These are phyloP conservation scores for Conticribra weissflogii DNA, from an alignment of 108 stramenopile genomes.

Conservation along the genomic window DNA sequence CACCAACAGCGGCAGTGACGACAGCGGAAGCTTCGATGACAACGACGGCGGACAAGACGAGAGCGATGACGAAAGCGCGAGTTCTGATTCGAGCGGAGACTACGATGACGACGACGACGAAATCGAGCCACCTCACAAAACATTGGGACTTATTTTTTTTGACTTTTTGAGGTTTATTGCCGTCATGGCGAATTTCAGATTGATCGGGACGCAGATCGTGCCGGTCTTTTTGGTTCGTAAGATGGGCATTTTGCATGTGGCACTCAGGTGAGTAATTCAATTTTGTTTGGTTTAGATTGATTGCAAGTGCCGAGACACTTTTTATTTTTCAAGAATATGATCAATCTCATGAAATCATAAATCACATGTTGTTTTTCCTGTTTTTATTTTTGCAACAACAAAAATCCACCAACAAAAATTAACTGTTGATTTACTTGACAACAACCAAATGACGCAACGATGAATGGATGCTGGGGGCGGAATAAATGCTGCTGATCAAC, in stretches of 20 bases:
- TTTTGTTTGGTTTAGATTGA: too few species aligned
- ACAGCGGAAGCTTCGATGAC: too few species aligned
- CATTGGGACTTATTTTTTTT: conserved; percentile 30
- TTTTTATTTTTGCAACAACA: too few species aligned
- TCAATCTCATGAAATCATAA: too few species aligned
- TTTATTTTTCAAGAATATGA: background rate
- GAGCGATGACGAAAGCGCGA: background rate
- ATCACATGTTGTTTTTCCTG: too few species aligned
- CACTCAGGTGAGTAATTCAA: conserved; percentile 43
- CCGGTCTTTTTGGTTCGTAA: conserved; percentile 32
- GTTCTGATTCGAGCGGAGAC: conserved; percentile 1
- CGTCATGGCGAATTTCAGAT: conserved; percentile 31
- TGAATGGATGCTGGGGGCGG: too few species aligned
- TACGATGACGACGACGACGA: background rate
- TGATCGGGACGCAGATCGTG: conserved; percentile 35
- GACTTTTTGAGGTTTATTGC: conserved; percentile 37
- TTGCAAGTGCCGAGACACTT: background rate
- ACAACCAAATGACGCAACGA: too few species aligned
- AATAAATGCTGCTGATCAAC: too few species aligned
- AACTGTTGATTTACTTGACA: too few species aligned
- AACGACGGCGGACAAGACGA: background rate
- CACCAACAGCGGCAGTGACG: too few species aligned
- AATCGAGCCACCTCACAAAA: conserved; percentile 37
- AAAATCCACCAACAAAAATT: too few species aligned
- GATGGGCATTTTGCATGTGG: conserved; percentile 34